A percentile compares a stretch with the other conserved stretches of the same genome.
Conservation (phyloP, 1,139 yeast genomes). For the Taiozyma sp. region DNA sequence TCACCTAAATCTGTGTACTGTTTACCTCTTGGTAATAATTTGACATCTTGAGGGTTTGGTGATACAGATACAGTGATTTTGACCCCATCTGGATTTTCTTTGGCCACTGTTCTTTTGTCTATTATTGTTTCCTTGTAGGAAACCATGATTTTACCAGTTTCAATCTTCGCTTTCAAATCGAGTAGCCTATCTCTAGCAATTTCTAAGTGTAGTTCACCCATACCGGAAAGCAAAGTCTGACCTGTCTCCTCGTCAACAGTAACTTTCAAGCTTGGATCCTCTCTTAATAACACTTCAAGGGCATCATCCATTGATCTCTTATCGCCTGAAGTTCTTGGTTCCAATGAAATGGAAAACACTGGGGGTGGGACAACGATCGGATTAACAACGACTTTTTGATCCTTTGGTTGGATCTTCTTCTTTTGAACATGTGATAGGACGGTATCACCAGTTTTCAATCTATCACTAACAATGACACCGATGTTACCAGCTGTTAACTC, state of each 20-base stretch:
- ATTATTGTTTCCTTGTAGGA: constrained; percentile 77
- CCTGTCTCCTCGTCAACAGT: constrained; percentile 81
- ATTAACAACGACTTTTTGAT: constrained; percentile 49
- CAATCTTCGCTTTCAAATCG: constrained; percentile 79
- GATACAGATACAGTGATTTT: constrained; percentile 39
- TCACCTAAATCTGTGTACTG: constrained; percentile 35
- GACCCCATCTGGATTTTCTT: constrained; percentile 25
- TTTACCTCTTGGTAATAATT: constrained; percentile 24
- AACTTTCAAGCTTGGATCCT: constrained; percentile 76
- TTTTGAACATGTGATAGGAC: constrained; percentile 46
- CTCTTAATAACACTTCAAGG: constrained; percentile 59
- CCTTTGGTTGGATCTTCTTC: constrained; percentile 32
- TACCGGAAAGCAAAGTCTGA: constrained; percentile 83
- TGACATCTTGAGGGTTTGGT: constrained; percentile 45
- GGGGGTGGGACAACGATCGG: constrained; percentile 92
- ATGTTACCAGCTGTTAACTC: constrained; percentile 72
- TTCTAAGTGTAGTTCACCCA: constrained; percentile 82
- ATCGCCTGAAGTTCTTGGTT: constrained; percentile 83
- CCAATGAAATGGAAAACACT: constrained; percentile 81
- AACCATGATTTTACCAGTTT: constrained; percentile 78
- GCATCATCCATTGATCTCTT: constrained; percentile 65
- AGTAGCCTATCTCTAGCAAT: constrained; percentile 77
- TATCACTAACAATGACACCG: constrained; percentile 66
- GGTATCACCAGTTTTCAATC: constrained; percentile 88
- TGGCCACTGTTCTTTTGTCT: constrained; percentile 19